Conservation (phyloP, 2,329 filamentous ascomycete genomes). For the Fusarium staphyleae region DNA sequence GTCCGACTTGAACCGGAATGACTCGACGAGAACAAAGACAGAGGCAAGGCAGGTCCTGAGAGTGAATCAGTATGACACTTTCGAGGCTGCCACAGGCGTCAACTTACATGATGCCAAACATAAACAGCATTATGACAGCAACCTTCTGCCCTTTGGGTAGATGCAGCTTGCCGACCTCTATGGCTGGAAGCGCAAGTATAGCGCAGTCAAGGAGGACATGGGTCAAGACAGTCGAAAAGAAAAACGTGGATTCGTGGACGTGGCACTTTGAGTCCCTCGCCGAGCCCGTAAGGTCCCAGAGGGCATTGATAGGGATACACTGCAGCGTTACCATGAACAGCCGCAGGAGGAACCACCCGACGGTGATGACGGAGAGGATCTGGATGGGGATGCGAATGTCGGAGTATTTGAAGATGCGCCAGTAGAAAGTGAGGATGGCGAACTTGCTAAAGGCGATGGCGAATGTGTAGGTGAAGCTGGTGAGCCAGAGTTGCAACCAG, state of each 20-base stretch:
- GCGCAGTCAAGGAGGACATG: constrained; percentile 45
- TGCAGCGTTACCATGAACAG: constrained; percentile 45
- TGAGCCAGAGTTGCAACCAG: constrained; percentile 37
- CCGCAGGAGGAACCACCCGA: constrained; percentile 41
- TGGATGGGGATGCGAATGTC: constrained; percentile 41
- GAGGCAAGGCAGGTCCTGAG: constrained; percentile 38
- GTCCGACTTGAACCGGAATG: constrained; percentile 31
- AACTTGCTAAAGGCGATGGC: constrained; percentile 42
- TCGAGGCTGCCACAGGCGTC: neutral
- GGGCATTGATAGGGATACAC: constrained; percentile 44
- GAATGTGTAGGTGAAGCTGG: constrained; percentile 41
- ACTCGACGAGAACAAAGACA: constrained; percentile 39
- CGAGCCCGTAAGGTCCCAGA: constrained; percentile 43
- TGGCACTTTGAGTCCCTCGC: constrained; percentile 37
- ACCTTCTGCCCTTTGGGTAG: constrained; percentile 41
- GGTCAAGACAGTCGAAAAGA: constrained; percentile 43
- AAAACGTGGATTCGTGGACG: constrained; percentile 44
- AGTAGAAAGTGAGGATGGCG: constrained; percentile 43
- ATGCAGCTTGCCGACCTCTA: constrained; percentile 44
- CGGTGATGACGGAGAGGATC: constrained; percentile 34
- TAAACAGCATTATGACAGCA: constrained; percentile 42
- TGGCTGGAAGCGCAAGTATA: constrained; percentile 43
- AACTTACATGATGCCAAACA: constrained; percentile 41
- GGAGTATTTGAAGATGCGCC: constrained; percentile 42
- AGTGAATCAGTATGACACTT: neutral